Base-by-base conservation (phyloP, 1,284 basidiomycete genomes). In the Golubevia sp. region DNA sequence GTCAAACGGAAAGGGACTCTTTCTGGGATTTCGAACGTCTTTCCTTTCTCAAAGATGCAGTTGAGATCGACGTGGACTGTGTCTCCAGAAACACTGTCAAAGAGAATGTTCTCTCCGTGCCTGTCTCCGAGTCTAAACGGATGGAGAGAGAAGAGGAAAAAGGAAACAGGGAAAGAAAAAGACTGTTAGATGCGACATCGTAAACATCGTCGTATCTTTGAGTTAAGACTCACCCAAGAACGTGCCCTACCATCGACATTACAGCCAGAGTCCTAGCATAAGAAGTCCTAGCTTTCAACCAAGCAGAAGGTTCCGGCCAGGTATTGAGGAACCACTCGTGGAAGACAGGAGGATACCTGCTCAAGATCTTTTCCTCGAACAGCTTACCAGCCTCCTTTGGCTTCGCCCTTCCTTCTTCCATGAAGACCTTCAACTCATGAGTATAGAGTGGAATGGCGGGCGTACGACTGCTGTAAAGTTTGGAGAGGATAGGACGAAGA, bases 231-330 rank as follows among this genome's bases (percentile, higher is more conserved):
- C 68, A 95, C 92, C 96, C 97, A 7, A 99, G 86, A 38, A 99
- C 96, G 74, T 93, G 97, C 21, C 97, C 97, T 25, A 99, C 93
- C 91, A 99, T 99, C 2, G 93, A 97, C 92, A 98, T 99, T 56
- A 99, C 97, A 0, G 97, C 97, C 0, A 91, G 88, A 0, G 97
- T 98, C 51, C 96, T 88, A 15, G 89, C 91, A 80, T 96, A 99
- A 2, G 90, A 88, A 65, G 93, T 86, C 25, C 97, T 90, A 79
- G 92, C 92, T 2, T 91, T 89, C 27, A 99, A 87, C 97, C 97
- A 99, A 0, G 92, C 91, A 0, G 92, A 91, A 0, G 97, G 96
- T 77, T 99, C 97, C 0, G 97, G 95, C 86, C 98, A 99, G 0
- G 92, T 95, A 75, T 93, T 91, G 52, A 97, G 85, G 84, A 99